These are phyloP conservation scores for Erigeron canadensis DNA, from an alignment of 129 eudicot species.

Conservation along the genomic window DNA sequence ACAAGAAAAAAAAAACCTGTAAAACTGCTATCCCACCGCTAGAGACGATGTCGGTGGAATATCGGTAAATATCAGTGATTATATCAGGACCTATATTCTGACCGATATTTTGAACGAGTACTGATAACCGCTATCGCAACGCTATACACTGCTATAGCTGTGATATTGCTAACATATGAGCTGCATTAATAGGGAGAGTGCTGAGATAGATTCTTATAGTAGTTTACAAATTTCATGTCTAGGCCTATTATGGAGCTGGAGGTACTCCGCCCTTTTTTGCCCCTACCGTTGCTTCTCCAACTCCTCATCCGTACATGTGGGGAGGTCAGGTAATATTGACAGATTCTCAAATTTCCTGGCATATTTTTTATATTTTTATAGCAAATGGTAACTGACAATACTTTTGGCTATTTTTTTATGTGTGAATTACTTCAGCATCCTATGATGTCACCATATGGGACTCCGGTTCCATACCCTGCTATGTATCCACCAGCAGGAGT, in stretches of 20 bases:
- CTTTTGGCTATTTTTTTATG: slow-evolving; percentile 15
- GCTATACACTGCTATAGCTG: too few relatives aligned
- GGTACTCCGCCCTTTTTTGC: slow-evolving; percentile 90
- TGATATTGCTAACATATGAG: too few relatives aligned
- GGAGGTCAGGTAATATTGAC: slow-evolving; percentile 76
- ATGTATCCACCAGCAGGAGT: slow-evolving; percentile 86
- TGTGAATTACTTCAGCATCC: slow-evolving; percentile 59
- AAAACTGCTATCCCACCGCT: too few relatives aligned
- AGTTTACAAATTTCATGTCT: slow-evolving; percentile 24
- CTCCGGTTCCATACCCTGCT: slow-evolving; percentile 93
- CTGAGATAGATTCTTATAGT: slow-evolving; percentile 15
- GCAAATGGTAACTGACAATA: slow-evolving; percentile 13
- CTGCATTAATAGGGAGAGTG: slow-evolving; percentile 9
- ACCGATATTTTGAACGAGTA: too few relatives aligned
- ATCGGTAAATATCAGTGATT: too few relatives aligned
- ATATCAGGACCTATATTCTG: too few relatives aligned
- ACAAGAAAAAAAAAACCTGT: too few relatives aligned
- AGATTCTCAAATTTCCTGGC: background rate
- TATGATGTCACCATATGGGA: slow-evolving; percentile 88
- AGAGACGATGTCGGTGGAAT: too few relatives aligned
- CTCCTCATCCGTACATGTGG: slow-evolving; percentile 97
- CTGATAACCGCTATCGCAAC: too few relatives aligned
- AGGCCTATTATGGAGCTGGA: slow-evolving; percentile 94
- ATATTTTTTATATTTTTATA: background rate
- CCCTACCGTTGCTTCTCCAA: slow-evolving; percentile 76